Evolutionary conservation across 1,284 basidiomycete species (phyloP).

Genomic region (Quambalaria eucalypti): DNA sequence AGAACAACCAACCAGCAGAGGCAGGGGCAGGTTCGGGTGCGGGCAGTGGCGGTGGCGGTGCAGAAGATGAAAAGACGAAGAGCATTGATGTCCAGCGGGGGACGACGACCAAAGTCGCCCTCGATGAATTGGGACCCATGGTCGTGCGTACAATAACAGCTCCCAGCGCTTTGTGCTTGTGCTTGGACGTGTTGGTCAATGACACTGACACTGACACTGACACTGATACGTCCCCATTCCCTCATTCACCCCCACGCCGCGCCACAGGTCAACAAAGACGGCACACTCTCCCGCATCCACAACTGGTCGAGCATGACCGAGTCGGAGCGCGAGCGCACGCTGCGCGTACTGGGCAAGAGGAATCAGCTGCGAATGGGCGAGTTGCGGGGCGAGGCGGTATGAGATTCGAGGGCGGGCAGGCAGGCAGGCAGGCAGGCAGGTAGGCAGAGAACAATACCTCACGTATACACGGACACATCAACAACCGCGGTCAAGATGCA

Average conservation of each 20-base stretch:
- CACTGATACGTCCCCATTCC: neutral
- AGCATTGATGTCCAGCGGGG: too few species aligned
- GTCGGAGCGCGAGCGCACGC: constrained; percentile 23
- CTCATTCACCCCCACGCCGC: neutral
- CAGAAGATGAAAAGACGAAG: too few species aligned
- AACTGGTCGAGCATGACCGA: constrained; percentile 31
- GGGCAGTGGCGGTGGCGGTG: neutral
- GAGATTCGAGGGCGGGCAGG: neutral
- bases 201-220: neutral
- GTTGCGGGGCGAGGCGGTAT: constrained; percentile 3
- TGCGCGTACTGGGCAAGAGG: constrained; percentile 26
- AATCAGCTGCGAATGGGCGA: constrained; percentile 27
- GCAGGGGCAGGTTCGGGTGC: neutral
- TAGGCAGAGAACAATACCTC: neutral
- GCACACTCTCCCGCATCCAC: constrained; percentile 34
- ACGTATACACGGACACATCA: too few species aligned
- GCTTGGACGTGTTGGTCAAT: neutral
- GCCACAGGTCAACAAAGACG: constrained; percentile 23
- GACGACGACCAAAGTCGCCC: neutral
- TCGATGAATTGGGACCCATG: constrained; percentile 34
- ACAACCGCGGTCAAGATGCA: too few species aligned
- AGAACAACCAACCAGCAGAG: neutral
- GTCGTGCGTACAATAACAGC: constrained; percentile 12
- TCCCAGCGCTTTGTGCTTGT: too few species aligned
- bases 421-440: neutral